A percentile compares a stretch with the other conserved stretches of the same genome.
Evolutionary conservation across 768 basidiomycete species (phyloP).

Genomic region (Leccinum rimulosum): DNA sequence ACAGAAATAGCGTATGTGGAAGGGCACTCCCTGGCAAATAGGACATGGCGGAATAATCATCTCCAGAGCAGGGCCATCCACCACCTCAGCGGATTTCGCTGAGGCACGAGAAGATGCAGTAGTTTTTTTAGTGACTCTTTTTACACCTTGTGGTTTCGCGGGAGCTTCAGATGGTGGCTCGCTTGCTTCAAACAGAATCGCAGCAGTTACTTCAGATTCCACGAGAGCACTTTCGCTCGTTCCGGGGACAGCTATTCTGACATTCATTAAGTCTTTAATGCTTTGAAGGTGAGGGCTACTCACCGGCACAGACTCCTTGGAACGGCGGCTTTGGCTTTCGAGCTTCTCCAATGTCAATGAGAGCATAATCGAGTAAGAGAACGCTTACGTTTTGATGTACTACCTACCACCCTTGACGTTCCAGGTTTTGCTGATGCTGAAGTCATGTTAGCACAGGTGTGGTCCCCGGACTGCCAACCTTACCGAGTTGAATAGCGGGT

Average conservation of each 20-base stretch:
- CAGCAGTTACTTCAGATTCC: slow-evolving; percentile 17
- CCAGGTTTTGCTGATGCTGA: not conserved
- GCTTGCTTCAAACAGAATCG: slow-evolving; percentile 14
- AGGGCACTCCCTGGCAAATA: slow-evolving; percentile 43
- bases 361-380: not conserved
- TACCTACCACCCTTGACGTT: not conserved
- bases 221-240: slow-evolving; percentile 19
- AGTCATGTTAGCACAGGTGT: slow-evolving; percentile 3
- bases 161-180: slow-evolving; percentile 7
- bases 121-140: slow-evolving; percentile 9
- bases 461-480: not conserved
- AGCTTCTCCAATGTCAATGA: slow-evolving; percentile 12
- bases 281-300: slow-evolving; percentile 7
- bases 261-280: slow-evolving; percentile 17
- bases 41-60: slow-evolving; percentile 34
- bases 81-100: not conserved
- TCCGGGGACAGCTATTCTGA: slow-evolving; percentile 21
- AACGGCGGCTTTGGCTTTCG: not conserved
- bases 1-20: slow-evolving; percentile 50
- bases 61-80: not conserved
- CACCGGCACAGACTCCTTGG: slow-evolving; percentile 13
- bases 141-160: slow-evolving; percentile 7
- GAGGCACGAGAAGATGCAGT: not conserved
- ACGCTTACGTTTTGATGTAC: slow-evolving; percentile 10
- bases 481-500: slow-evolving; percentile 11